Base-by-base conservation (phyloP, 1,139 yeast genomes). In the Lodderomyces jiufengensis region DNA sequence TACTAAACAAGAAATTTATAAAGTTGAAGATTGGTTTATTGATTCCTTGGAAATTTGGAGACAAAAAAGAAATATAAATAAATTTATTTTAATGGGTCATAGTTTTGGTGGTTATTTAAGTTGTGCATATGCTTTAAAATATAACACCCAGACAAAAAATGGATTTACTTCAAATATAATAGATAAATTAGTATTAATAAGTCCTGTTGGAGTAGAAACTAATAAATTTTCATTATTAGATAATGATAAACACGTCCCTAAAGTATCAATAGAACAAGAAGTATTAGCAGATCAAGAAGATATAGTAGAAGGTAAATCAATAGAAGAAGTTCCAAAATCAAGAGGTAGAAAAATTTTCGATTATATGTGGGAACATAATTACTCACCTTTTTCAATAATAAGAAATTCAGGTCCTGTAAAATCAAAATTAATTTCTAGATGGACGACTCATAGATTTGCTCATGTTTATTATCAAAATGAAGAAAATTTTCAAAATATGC, bases 71-170 rank as follows among this genome's bases (percentile, higher is more conserved):
- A 66, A 70, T 0, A 59, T 84, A 28, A 64, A 70, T 4, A 73
- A 73, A 44, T 80, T 92, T 49, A 78, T 84, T 21, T 58, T 92
- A 16, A 72, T 92, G 41, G 97, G 95, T 1, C 98, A 92, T 59
- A 88, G 97, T 0, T 78, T 88, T 50, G 98, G 98, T 13, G 97
- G 96, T 0, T 88, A 88, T 51, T 61, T 92, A 40, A 80, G 94
- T 16, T 74, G 84, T 43, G 79, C 85, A 9, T 92, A 92, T 56
- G 80, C 92, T 6, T 49, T 80, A 49, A 80, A 80, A 47, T 82
- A 86, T 54, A 66, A 69, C 47, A 45, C 54, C 14, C 61, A 63
- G 37, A 57, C 63, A 2, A 45, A 49, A 4, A 41, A 49, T 3
- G 57, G 57, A 1, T 36, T 33, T 9, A 34, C 35, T 5, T 42